Conservation (phyloP, 768 basidiomycete genomes). For the Phanerodontia chrysosporium region DNA sequence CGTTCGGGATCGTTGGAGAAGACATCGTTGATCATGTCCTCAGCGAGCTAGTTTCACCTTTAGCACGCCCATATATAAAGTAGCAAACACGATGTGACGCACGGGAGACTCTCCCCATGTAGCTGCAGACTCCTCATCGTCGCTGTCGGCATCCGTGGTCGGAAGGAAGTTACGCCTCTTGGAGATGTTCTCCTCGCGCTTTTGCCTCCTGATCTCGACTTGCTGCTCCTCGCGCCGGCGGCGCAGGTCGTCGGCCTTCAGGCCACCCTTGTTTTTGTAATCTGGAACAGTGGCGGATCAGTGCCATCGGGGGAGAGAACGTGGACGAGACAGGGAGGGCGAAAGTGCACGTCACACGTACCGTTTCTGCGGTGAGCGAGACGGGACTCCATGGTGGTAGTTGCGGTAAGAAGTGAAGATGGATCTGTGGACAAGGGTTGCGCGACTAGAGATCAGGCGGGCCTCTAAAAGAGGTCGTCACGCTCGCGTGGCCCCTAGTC, state of each 20-base stretch:
- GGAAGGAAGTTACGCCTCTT: slow-evolving; percentile 94
- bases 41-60: slow-evolving; percentile 53
- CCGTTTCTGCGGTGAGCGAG: slow-evolving; percentile 74
- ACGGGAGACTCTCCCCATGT: slow-evolving; percentile 74
- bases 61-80: background rate
- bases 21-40: slow-evolving; percentile 91
- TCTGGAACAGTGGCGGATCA: slow-evolving; percentile 49
- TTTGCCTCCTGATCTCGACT: slow-evolving; percentile 97
- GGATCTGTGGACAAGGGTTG: slow-evolving; percentile 17
- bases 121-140: slow-evolving; percentile 71
- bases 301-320: slow-evolving; percentile 10
- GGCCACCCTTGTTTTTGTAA: slow-evolving; percentile 87
- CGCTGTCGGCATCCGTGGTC: slow-evolving; percentile 72
- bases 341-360: slow-evolving; percentile 28
- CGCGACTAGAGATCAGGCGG: slow-evolving; percentile 15
- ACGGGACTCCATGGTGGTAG: slow-evolving; percentile 51
- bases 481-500: slow-evolving; percentile 14
- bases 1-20: slow-evolving; percentile 89
- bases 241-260: slow-evolving; percentile 91
- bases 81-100: slow-evolving; percentile 24
- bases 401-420: slow-evolving; percentile 10
- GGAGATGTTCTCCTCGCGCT: slow-evolving; percentile 97
- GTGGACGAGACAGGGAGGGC: background rate
- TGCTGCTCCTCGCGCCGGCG: slow-evolving; percentile 97
- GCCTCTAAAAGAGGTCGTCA: slow-evolving; percentile 19